Percentiles rank a stretch among this genome's conserved stretches.
phyloP scores from a whole-genome alignment of 1,284 basidiomycete species.

The Ustanciosporium gigantosporum region DNA sequence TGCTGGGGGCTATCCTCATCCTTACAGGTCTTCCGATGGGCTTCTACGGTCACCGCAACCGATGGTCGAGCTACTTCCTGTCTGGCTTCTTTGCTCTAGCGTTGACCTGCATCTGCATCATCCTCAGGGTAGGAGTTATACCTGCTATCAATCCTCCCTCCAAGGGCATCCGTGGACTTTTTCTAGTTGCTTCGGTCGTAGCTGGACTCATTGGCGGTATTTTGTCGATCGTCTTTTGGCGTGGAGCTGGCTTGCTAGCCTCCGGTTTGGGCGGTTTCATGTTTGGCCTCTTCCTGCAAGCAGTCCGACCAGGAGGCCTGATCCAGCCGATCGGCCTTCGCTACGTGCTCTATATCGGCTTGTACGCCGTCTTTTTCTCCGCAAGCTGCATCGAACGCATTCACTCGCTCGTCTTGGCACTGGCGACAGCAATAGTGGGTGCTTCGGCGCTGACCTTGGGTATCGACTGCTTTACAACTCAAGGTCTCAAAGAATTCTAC shows the following conservation, averaged over 20 bases:
- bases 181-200: conserved; percentile 78
- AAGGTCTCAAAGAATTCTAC: conserved; percentile 89
- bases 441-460: conserved; percentile 90
- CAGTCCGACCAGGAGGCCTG: conserved; percentile 78
- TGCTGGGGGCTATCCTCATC: conserved; percentile 84
- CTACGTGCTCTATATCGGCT: conserved; percentile 85
- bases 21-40: conserved; percentile 84
- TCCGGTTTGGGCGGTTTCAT: conserved; percentile 78
- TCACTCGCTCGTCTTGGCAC: conserved; percentile 48
- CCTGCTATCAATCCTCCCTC: conserved; percentile 79
- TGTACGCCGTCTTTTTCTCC: conserved; percentile 33
- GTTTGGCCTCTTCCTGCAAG: conserved; percentile 83
- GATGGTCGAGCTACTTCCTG: conserved; percentile 43
- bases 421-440: conserved; percentile 83
- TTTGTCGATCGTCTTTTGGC: conserved; percentile 63
- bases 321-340: conserved; percentile 75
- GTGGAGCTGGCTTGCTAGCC: conserved; percentile 30
- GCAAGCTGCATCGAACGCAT: conserved; percentile 39
- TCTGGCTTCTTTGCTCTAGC: conserved; percentile 86
- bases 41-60: conserved; percentile 73
- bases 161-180: conserved; percentile 79
- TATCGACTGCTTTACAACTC: conserved; percentile 76
- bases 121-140: conserved; percentile 83
- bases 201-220: conserved; percentile 81
- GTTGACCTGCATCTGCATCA: conserved; percentile 81